Conservation (phyloP, 805 yeast genomes). For the Maudiozyma barnettii region DNA sequence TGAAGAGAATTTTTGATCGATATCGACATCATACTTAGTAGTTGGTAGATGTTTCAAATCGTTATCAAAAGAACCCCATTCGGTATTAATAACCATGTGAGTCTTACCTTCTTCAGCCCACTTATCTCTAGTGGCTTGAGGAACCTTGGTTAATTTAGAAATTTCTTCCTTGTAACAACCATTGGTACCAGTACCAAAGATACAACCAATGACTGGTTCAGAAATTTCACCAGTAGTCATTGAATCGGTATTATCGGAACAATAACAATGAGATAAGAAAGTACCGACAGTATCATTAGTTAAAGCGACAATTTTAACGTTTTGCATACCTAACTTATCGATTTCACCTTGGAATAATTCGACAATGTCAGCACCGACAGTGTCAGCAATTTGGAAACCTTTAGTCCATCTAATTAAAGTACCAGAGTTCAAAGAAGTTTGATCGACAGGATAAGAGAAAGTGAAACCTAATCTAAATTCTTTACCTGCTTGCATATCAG, state of each 20-base stretch:
- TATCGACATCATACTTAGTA: constrained; percentile 62
- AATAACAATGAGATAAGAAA: constrained; percentile 75
- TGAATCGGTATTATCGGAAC: constrained; percentile 40
- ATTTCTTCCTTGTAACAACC: constrained; percentile 85
- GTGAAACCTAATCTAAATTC: constrained; percentile 79
- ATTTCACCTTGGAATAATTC: constrained; percentile 59
- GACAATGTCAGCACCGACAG: constrained; percentile 79
- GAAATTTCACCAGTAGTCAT: constrained; percentile 52
- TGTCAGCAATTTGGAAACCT: constrained; percentile 80
- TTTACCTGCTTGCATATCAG: constrained; percentile 19
- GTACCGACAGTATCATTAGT: constrained; percentile 97
- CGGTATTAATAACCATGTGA: constrained; percentile 86
- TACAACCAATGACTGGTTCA: constrained; percentile 77
- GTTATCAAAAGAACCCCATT: constrained; percentile 97
- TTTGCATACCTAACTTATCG: constrained; percentile 45
- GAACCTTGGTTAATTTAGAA: constrained; percentile 62
- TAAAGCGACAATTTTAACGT: constrained; percentile 67
- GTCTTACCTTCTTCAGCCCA: constrained; percentile 37
- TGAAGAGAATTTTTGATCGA: constrained; percentile 60
- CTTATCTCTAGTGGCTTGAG: constrained; percentile 33
- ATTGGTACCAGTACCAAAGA: constrained; percentile 96
- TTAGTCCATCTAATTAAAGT: constrained; percentile 90
- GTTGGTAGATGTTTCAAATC: constrained; percentile 64
- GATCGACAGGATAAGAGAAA: constrained; percentile 87
- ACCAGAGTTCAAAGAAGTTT: constrained; percentile 71